Conservation (phyloP, 805 yeast species). For the Cyberlindnera subsufficiens region DNA sequence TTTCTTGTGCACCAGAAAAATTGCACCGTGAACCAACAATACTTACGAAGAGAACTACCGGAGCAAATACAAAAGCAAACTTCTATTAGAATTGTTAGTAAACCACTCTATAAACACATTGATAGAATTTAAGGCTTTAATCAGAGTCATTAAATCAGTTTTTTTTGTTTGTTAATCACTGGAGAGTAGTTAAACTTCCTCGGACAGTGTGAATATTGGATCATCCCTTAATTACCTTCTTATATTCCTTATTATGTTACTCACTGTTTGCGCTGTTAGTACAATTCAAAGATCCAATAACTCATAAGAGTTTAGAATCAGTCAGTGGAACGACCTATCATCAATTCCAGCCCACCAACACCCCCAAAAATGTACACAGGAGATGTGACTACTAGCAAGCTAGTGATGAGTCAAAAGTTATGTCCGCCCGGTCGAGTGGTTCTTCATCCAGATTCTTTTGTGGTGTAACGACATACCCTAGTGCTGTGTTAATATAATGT, state of each 20-base stretch:
- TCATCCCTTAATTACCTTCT: conserved; percentile 25
- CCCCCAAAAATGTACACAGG: conserved; percentile 41
- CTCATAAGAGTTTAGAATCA: not conserved
- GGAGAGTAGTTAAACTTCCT: conserved; percentile 24
- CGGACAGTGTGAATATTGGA: conserved; percentile 53
- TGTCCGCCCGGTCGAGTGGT: conserved; percentile 47
- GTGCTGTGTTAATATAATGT: not conserved
- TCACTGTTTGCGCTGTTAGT: not conserved
- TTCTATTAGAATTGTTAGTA: too few relatives aligned
- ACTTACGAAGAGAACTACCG: too few relatives aligned
- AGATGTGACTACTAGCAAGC: conserved; percentile 38
- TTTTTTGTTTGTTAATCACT: conserved; percentile 26
- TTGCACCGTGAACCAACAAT: too few relatives aligned
- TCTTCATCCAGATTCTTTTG: conserved; percentile 14
- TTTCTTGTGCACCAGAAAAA: too few relatives aligned
- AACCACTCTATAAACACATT: too few relatives aligned
- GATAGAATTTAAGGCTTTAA: not conserved
- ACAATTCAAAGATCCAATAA: not conserved
- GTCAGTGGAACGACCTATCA: conserved; percentile 33
- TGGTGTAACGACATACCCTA: too few relatives aligned
- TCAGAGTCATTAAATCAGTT: conserved; percentile 55
- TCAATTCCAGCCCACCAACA: conserved; percentile 42
- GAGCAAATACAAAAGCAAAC: too few relatives aligned
- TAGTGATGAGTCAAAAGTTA: conserved; percentile 29
- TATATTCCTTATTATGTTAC: not conserved